Evolutionary conservation across 345 rosid genomes (phyloP).

Genomic region (Luvunga scandens): DNA sequence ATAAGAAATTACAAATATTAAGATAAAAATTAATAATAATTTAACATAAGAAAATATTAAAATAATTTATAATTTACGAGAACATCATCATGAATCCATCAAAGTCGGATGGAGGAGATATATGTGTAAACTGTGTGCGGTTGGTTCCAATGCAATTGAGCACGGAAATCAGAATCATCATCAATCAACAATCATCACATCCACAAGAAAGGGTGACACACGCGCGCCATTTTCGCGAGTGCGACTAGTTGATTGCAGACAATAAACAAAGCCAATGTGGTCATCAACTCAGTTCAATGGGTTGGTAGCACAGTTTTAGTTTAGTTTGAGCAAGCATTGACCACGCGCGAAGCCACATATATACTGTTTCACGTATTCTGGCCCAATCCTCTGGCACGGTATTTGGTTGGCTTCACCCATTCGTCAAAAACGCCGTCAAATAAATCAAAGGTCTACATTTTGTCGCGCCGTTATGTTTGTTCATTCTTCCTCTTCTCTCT

Average conservation of each 20-base stretch:
- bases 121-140: too few species aligned
- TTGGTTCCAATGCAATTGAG: too few species aligned
- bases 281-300: background rate
- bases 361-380: background rate
- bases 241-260: background rate
- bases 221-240: background rate
- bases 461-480: background rate
- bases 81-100: too few species aligned
- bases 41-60: too few species aligned
- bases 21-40: too few species aligned
- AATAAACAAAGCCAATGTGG: background rate
- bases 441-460: constrained; percentile 3
- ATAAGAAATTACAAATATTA: too few species aligned
- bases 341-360: background rate
- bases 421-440: background rate
- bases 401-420: background rate
- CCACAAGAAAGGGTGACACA: background rate
- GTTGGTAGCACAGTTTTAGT: background rate
- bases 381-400: background rate
- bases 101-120: too few species aligned
- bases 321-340: background rate
- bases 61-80: too few species aligned
- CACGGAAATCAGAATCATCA: too few species aligned
- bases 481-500: too few species aligned
- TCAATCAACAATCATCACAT: background rate